A percentile compares a stretch with the other conserved stretches of the same genome.
Conservation (phyloP, 225 moss, liverwort and hornwort species). For the Sphagnum tenellum region DNA sequence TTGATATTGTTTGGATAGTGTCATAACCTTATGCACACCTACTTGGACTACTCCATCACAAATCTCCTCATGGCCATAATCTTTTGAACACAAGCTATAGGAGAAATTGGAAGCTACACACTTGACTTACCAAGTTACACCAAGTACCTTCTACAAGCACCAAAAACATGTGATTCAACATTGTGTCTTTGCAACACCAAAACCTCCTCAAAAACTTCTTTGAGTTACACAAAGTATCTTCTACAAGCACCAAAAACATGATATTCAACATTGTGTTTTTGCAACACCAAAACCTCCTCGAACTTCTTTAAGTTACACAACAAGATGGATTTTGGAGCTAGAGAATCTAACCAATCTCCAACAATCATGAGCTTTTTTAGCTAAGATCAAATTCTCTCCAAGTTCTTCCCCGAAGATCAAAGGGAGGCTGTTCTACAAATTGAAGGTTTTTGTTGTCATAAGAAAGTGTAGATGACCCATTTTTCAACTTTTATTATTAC, state of each 20-base stretch:
- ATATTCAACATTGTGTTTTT: no score
- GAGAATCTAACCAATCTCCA: not conserved
- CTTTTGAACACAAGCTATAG: conserved; percentile 74
- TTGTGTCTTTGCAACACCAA: no score
- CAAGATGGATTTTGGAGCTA: no score
- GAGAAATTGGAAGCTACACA: conserved; percentile 56
- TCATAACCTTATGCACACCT: conserved; percentile 79
- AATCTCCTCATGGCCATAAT: conserved; percentile 64
- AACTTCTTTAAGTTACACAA: no score
- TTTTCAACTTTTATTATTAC: not conserved
- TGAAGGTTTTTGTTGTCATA: not conserved
- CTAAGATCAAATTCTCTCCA: not conserved
- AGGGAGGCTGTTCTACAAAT: no score
- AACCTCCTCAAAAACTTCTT: no score
- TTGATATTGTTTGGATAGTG: no score
- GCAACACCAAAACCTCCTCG: no score
- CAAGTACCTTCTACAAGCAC: conserved; percentile 30
- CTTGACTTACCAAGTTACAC: conserved; percentile 37
- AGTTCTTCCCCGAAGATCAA: not conserved
- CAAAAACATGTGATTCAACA: no score
- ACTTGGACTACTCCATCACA: conserved; percentile 91
- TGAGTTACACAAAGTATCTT: no score
- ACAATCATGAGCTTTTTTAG: not conserved
- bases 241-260: not conserved
- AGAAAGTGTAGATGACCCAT: not conserved